Percentiles rank a stretch among this genome's conserved stretches.
These are phyloP conservation scores for Microcos paniculata DNA, from an alignment of 345 rosid genomes.

Conservation along the genomic window DNA sequence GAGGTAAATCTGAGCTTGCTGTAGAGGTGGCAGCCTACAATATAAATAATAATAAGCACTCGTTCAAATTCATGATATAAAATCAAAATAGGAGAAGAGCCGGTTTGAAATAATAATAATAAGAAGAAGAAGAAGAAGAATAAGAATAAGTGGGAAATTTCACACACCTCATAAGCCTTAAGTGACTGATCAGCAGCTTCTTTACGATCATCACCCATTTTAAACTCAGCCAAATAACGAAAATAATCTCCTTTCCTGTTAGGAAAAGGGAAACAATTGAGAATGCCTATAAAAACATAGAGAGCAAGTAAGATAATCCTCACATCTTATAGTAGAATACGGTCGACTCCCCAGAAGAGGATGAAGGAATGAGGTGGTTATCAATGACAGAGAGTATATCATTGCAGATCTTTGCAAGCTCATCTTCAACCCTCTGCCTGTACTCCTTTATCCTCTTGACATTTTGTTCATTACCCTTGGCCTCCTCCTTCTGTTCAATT, in stretches of 20 bases:
- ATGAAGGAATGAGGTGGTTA: conserved; percentile 64
- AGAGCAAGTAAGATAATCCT: conserved; percentile 19
- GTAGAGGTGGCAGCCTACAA: conserved; percentile 35
- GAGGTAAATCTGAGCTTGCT: conserved; percentile 57
- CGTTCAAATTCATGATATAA: not conserved
- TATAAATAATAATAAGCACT: not conserved
- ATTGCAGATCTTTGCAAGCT: conserved; percentile 65
- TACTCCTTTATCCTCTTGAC: conserved; percentile 72
- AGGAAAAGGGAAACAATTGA: conserved; percentile 3
- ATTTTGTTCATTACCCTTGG: conserved; percentile 69
- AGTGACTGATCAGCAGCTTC: conserved; percentile 27
- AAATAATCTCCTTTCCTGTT: conserved; percentile 26
- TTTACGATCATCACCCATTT: conserved; percentile 12
- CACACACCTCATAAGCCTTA: conserved; percentile 38
- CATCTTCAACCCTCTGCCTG: conserved; percentile 69
- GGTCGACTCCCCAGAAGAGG: conserved; percentile 72
- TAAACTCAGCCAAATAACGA: conserved; percentile 19
- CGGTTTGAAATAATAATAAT: not conserved
- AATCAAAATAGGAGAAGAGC: not conserved
- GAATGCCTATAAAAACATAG: not conserved
- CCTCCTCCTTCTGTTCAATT: conserved; percentile 84
- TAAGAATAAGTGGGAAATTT: not conserved
- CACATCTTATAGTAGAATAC: conserved; percentile 83
- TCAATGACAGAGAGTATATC: conserved; percentile 70
- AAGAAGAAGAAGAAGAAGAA: not conserved